Conservation (phyloP, 768 basidiomycete species). For the Auriscalpium microsporum region DNA sequence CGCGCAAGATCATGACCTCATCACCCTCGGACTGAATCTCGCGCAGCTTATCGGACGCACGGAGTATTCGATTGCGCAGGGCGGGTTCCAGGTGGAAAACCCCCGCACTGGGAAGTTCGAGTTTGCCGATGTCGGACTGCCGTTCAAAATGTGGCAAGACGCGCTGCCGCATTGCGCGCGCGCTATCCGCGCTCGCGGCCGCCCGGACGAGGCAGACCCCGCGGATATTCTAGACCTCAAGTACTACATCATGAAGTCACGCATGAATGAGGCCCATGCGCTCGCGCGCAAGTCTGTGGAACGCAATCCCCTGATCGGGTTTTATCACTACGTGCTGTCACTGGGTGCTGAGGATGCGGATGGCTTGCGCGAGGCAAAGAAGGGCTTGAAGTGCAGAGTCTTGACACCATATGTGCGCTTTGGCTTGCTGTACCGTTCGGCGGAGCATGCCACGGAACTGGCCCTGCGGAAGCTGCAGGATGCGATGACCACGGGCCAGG, state of each 20-base stretch:
- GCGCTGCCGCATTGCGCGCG: constrained; percentile 51
- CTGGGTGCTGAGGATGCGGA: constrained; percentile 36
- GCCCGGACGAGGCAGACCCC: constrained; percentile 35
- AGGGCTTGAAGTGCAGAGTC: constrained; percentile 50
- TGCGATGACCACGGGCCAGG: constrained; percentile 31
- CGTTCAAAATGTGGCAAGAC: constrained; percentile 53
- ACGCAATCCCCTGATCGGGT: constrained; percentile 51
- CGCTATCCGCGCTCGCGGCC: constrained; percentile 40
- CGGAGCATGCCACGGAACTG: constrained; percentile 51
- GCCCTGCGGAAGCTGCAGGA: constrained; percentile 42
- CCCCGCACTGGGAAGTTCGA: constrained; percentile 34
- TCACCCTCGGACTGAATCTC: constrained; percentile 41
- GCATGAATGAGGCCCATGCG: constrained; percentile 39
- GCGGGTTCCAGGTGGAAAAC: constrained; percentile 40
- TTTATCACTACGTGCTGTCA: constrained; percentile 56
- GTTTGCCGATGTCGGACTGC: constrained; percentile 39
- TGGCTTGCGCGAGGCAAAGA: constrained; percentile 56
- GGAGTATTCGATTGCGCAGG: constrained; percentile 56
- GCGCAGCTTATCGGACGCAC: constrained; percentile 44
- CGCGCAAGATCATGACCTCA: constrained; percentile 40
- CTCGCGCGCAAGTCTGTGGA: constrained; percentile 39
- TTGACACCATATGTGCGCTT: constrained; percentile 48
- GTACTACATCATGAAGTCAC: constrained; percentile 40
- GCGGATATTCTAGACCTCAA: constrained; percentile 66
- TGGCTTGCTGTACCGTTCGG: constrained; percentile 52